Conservation (phyloP, 352 stramenopile genomes). For the Halophytophthora batemanensis region DNA sequence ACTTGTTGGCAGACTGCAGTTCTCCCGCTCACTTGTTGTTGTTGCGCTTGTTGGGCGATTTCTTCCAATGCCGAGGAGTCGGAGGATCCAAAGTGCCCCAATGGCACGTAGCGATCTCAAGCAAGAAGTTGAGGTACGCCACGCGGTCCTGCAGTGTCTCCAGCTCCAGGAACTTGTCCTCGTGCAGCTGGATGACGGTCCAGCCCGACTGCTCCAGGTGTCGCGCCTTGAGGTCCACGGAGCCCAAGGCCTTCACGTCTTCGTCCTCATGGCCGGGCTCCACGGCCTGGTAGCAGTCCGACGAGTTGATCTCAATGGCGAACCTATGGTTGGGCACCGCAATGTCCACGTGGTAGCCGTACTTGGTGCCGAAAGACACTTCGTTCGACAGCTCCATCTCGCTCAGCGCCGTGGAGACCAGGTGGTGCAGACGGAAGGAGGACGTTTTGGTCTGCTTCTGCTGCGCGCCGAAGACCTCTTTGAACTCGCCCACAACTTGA, state of each 20-base stretch:
- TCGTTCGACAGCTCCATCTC: slow-evolving; percentile 47
- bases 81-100: not conserved
- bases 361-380: slow-evolving; percentile 21
- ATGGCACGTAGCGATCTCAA: slow-evolving; percentile 59
- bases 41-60: too few relatives aligned
- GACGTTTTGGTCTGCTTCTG: slow-evolving; percentile 52
- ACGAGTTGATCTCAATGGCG: slow-evolving; percentile 62
- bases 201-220: slow-evolving; percentile 63
- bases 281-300: slow-evolving; percentile 46
- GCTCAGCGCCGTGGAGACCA: slow-evolving; percentile 54
- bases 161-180: slow-evolving; percentile 52
- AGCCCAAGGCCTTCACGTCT: slow-evolving; percentile 43
- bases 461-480: slow-evolving; percentile 37
- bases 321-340: slow-evolving; percentile 47
- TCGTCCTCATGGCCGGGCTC: slow-evolving; percentile 30
- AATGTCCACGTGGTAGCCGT: slow-evolving; percentile 61
- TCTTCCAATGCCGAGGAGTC: too few relatives aligned
- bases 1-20: too few relatives aligned
- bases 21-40: too few relatives aligned
- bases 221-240: slow-evolving; percentile 60
- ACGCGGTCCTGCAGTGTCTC: slow-evolving; percentile 42
- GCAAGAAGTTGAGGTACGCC: slow-evolving; percentile 60
- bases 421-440: slow-evolving; percentile 55
- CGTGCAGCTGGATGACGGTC: slow-evolving; percentile 65
- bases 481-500: slow-evolving; percentile 32